Conservation (phyloP, 2,329 filamentous ascomycete species). For the Aspergillus ustus region DNA sequence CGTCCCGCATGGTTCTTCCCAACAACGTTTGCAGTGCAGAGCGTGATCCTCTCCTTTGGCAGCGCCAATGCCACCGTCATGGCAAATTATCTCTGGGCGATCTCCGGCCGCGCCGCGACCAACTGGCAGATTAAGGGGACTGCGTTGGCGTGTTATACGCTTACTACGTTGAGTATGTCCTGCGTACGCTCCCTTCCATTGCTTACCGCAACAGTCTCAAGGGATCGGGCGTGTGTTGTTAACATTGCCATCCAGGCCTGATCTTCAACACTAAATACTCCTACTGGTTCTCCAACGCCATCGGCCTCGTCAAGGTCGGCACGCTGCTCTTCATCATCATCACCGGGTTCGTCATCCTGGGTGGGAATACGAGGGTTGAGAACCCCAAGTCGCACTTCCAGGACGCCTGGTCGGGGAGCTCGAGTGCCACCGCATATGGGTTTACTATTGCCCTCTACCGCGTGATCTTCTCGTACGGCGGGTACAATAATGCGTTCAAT, state of each 20-base stretch:
- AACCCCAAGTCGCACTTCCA: conserved; percentile 61
- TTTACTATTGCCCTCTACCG: conserved; percentile 62
- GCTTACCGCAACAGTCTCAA: too few species aligned
- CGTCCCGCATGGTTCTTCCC: conserved; percentile 68
- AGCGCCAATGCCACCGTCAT: conserved; percentile 68
- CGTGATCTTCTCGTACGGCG: conserved; percentile 63
- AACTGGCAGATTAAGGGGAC: conserved; percentile 70
- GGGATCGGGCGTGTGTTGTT: too few species aligned
- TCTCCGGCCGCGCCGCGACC: conserved; percentile 55
- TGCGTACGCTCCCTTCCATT: too few species aligned
- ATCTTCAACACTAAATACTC: conserved; percentile 63
- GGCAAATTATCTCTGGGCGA: conserved; percentile 66
- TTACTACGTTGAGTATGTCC: conserved; percentile 60
- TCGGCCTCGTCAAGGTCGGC: conserved; percentile 64
- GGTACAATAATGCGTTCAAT: conserved; percentile 65
- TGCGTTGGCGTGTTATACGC: conserved; percentile 65
- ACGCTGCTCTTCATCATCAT: conserved; percentile 67
- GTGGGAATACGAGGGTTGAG: conserved; percentile 56
- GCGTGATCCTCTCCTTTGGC: conserved; percentile 67
- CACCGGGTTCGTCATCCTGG: conserved; percentile 66
- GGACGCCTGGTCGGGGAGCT: conserved; percentile 57
- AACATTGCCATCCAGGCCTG: conserved; percentile 45
- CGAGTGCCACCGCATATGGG: conserved; percentile 50
- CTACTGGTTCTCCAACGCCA: conserved; percentile 58
- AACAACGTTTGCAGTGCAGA: conserved; percentile 66